Conservation (phyloP, 2,329 filamentous ascomycete genomes). For the Alternaria triticina region DNA sequence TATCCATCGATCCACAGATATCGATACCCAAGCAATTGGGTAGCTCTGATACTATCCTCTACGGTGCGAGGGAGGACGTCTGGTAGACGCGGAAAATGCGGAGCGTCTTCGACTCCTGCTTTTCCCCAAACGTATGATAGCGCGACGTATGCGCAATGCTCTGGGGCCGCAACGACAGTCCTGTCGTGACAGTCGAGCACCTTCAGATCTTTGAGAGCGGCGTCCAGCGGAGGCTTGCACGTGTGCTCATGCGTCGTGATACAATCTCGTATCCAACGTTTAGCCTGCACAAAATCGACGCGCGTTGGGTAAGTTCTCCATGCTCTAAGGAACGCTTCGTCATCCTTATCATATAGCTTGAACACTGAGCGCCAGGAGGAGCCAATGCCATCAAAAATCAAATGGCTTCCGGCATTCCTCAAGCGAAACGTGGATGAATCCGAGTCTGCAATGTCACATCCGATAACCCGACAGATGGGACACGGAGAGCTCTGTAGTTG, state of each 20-base stretch:
- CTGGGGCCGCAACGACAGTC: neutral
- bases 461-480: too few species aligned
- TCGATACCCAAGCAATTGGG: rapidly evolving
- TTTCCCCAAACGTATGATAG: neutral
- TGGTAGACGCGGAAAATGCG: neutral
- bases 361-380: too few species aligned
- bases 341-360: too few species aligned
- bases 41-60: neutral
- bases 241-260: too few species aligned
- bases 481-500: too few species aligned
- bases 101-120: too few species aligned
- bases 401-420: too few species aligned
- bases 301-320: too few species aligned
- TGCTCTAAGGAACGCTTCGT: too few species aligned
- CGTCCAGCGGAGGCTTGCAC: neutral
- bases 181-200: neutral
- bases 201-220: neutral
- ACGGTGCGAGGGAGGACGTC: neutral
- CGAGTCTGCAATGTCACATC: too few species aligned
- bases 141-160: neutral
- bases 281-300: neutral
- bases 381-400: too few species aligned
- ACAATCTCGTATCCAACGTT: rapidly evolving
- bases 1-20: neutral
- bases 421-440: too few species aligned